A percentile compares a stretch with the other conserved stretches of the same genome.
Evolutionary conservation across 768 basidiomycete species (phyloP).

Genomic region (Lepiota brunneoincarnata): DNA sequence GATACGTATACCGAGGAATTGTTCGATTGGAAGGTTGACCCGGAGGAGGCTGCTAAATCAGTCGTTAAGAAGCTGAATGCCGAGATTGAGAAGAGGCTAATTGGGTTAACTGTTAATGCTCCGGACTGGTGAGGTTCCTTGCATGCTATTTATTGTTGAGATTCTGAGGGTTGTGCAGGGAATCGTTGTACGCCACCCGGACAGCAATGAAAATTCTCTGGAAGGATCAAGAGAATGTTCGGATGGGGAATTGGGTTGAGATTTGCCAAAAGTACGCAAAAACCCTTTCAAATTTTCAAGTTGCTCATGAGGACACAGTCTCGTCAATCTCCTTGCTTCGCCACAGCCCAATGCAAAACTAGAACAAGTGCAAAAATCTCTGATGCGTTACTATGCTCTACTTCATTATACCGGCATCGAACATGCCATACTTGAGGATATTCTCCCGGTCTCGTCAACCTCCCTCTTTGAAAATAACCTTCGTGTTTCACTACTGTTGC

Average conservation of each 20-base stretch:
- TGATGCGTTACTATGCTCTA: slow-evolving; percentile 57
- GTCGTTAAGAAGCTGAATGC: slow-evolving; percentile 59
- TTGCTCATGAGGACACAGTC: slow-evolving; percentile 8
- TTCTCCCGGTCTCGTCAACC: slow-evolving; percentile 15
- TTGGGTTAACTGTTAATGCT: slow-evolving; percentile 59
- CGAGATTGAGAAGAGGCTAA: slow-evolving; percentile 45
- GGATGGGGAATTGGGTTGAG: slow-evolving; percentile 47
- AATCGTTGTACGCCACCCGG: slow-evolving; percentile 55
- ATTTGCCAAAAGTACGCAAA: slow-evolving; percentile 54
- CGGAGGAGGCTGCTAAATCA: slow-evolving; percentile 31
- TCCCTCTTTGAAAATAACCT: not conserved
- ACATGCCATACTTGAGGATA: slow-evolving; percentile 41
- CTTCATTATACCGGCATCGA: slow-evolving; percentile 48
- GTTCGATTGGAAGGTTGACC: slow-evolving; percentile 34
- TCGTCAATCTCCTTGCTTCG: slow-evolving; percentile 13
- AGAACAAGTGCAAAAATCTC: slow-evolving; percentile 33
- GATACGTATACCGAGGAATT: slow-evolving; percentile 48
- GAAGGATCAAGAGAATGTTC: slow-evolving; percentile 43
- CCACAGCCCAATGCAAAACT: not conserved
- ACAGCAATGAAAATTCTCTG: slow-evolving; percentile 60
- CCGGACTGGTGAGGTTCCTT: slow-evolving; percentile 54
- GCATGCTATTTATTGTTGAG: not conserved
- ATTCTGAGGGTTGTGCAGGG: slow-evolving; percentile 36
- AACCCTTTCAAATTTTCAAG: not conserved
- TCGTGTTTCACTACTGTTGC: slow-evolving; percentile 24